Evolutionary conservation across 73 alveolate species (phyloP).

Genomic region (Paraurostyla sp.): DNA sequence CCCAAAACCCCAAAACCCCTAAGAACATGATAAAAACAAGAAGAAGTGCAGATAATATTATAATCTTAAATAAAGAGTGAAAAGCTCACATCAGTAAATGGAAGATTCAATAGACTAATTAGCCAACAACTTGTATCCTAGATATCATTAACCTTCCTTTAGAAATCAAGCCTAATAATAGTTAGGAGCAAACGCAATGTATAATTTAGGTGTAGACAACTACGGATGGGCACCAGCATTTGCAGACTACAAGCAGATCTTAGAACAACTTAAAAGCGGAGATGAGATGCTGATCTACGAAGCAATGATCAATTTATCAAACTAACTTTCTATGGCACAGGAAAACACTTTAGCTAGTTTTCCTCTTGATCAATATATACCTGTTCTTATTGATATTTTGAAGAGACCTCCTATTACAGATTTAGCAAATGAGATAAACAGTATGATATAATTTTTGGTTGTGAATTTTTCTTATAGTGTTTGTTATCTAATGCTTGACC

Average conservation of each 20-base stretch:
- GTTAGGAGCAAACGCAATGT: not conserved
- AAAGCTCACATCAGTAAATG: too few species aligned
- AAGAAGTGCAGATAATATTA: too few species aligned
- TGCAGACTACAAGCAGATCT: constrained; percentile 40
- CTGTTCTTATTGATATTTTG: constrained; percentile 45
- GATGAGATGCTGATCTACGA: constrained; percentile 74
- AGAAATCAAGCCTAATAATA: not conserved
- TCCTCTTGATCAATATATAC: constrained; percentile 52
- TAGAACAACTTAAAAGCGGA: constrained; percentile 48
- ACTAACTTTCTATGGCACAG: constrained; percentile 68
- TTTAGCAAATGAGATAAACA: constrained; percentile 60
- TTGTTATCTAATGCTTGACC: constrained; percentile 60
- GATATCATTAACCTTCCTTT: not conserved
- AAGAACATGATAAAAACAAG: too few species aligned
- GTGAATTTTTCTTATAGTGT: constrained; percentile 11
- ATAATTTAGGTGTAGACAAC: constrained; percentile 47
- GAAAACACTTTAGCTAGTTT: constrained; percentile 68
- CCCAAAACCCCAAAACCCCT: too few species aligned
- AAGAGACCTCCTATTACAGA: constrained; percentile 60
- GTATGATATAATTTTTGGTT: constrained; percentile 32
- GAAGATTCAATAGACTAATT: not conserved
- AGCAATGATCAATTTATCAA: constrained; percentile 40
- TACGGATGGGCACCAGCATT: constrained; percentile 61
- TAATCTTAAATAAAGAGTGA: too few species aligned
- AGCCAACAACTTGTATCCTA: not conserved